phyloP scores from a whole-genome alignment of 2,329 filamentous ascomycete genomes.

The Phyllosticta citrichinensis region DNA sequence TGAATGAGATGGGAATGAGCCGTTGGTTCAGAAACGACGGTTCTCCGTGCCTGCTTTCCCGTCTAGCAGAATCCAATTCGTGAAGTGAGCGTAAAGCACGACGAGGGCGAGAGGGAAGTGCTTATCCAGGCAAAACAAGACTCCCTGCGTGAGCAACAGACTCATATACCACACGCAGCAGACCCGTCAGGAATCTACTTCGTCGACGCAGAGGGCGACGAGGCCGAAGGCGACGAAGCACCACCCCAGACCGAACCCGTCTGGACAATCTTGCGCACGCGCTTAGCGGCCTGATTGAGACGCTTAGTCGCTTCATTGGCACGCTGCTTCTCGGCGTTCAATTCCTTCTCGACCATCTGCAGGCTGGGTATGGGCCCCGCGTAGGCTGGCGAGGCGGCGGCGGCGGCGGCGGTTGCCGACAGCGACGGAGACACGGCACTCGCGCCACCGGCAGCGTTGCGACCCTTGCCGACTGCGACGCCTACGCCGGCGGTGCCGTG shows the following conservation, averaged over 20 bases:
- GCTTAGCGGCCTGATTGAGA: slow-evolving; percentile 24
- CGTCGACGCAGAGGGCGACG: slow-evolving; percentile 6
- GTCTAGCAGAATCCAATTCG: too few species aligned
- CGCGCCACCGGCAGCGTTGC: not conserved
- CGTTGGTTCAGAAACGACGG: too few species aligned
- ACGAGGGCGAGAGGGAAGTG: too few species aligned
- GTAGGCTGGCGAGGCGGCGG: not conserved
- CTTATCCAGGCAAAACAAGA: too few species aligned
- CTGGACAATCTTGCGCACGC: slow-evolving; percentile 17
- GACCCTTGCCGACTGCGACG: slow-evolving; percentile 8
- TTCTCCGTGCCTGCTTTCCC: too few species aligned
- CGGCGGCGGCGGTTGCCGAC: not conserved
- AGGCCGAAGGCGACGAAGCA: not conserved
- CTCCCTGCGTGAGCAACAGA: too few species aligned
- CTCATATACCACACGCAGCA: too few species aligned
- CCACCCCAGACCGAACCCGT: slow-evolving; percentile 1
- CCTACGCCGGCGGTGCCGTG: not conserved
- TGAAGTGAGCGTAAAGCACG: too few species aligned
- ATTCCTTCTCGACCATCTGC: slow-evolving; percentile 27
- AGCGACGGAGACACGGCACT: not conserved
- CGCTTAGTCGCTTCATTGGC: slow-evolving; percentile 28
- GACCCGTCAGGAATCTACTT: not conserved
- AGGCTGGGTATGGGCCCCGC: slow-evolving; percentile 21
- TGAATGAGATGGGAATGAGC: too few species aligned
- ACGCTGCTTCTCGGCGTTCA: slow-evolving; percentile 25